phyloP scores from a whole-genome alignment of 345 rosid genomes.

The Populus davidiana region DNA sequence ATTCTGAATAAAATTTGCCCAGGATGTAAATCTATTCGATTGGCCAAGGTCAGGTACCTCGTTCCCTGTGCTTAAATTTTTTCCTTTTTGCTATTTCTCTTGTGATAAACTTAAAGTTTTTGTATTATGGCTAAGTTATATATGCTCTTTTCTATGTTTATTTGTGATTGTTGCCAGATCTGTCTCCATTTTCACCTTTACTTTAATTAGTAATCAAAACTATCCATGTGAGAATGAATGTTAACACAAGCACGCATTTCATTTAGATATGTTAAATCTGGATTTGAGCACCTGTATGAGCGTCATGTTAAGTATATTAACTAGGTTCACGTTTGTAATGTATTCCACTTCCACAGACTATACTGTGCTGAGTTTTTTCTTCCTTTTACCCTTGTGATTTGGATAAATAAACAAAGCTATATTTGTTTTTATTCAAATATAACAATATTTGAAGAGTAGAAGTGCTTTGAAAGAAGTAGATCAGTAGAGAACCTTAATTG shows the following conservation, averaged over 20 bases:
- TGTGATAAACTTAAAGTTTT: not conserved
- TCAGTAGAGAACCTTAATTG: not conserved
- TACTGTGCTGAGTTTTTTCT: too few relatives aligned
- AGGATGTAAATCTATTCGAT: conserved; percentile 66
- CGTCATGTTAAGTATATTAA: not conserved
- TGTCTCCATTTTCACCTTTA: not conserved
- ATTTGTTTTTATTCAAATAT: not conserved
- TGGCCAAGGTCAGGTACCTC: conserved; percentile 52
- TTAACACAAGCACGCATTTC: not conserved
- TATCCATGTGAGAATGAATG: not conserved
- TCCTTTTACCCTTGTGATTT: not conserved
- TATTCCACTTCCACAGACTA: too few relatives aligned
- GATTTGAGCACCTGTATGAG: not conserved
- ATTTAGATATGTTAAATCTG: not conserved
- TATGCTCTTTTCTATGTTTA: not conserved
- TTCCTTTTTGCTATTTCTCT: not conserved
- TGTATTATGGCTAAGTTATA: not conserved
- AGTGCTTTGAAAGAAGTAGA: not conserved
- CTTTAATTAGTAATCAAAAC: not conserved
- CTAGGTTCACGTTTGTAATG: too few relatives aligned
- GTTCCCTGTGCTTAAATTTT: conserved; percentile 12
- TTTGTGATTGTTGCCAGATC: not conserved
- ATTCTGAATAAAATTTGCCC: conserved; percentile 79
- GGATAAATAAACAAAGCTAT: not conserved
- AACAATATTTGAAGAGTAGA: not conserved